Evolutionary conservation across 495 filamentous ascomycete genomes (phyloP).

Genomic region (Pyronema domesticum): DNA sequence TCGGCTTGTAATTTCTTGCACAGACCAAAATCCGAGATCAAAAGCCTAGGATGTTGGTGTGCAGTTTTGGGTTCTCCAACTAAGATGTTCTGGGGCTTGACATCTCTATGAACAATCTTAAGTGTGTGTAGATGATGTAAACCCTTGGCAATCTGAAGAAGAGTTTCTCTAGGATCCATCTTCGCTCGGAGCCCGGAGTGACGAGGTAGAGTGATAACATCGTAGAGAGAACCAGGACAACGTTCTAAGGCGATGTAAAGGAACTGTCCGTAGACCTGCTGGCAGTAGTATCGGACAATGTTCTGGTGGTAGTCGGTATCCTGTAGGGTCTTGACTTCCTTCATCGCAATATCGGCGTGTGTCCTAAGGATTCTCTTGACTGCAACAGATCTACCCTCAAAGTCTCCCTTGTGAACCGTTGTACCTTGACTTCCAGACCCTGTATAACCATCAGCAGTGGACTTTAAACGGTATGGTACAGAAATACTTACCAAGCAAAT

Average conservation of each 20-base stretch:
- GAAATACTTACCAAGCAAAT: background rate
- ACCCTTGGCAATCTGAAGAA: slow-evolving; percentile 75
- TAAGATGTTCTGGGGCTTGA: slow-evolving; percentile 95
- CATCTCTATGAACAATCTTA: slow-evolving; percentile 87
- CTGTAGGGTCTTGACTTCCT: slow-evolving; percentile 74
- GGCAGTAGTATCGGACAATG: slow-evolving; percentile 88
- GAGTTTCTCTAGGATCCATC: slow-evolving; percentile 42
- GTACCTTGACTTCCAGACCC: slow-evolving; percentile 62
- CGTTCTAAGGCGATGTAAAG: slow-evolving; percentile 91
- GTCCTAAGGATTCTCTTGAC: slow-evolving; percentile 93
- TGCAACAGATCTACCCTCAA: slow-evolving; percentile 79
- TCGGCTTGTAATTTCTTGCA: slow-evolving; percentile 97
- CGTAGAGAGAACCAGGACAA: slow-evolving; percentile 84
- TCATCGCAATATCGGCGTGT: slow-evolving; percentile 86
- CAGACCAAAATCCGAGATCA: slow-evolving; percentile 93
- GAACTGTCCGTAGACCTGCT: slow-evolving; percentile 74
- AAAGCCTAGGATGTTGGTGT: slow-evolving; percentile 48
- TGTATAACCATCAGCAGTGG: slow-evolving; percentile 8
- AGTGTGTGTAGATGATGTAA: slow-evolving; percentile 76
- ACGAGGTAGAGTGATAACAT: slow-evolving; percentile 56
- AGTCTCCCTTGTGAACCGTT: slow-evolving; percentile 66
- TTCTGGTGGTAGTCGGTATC: slow-evolving; percentile 93
- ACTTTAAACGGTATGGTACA: background rate
- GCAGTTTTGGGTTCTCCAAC: slow-evolving; percentile 44
- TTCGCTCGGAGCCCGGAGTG: slow-evolving; percentile 30